Evolutionary conservation across 2,329 filamentous ascomycete genomes (phyloP), one percentile per base, ranked within the genome.

Genomic region (Fusarium zealandicum): DNA sequence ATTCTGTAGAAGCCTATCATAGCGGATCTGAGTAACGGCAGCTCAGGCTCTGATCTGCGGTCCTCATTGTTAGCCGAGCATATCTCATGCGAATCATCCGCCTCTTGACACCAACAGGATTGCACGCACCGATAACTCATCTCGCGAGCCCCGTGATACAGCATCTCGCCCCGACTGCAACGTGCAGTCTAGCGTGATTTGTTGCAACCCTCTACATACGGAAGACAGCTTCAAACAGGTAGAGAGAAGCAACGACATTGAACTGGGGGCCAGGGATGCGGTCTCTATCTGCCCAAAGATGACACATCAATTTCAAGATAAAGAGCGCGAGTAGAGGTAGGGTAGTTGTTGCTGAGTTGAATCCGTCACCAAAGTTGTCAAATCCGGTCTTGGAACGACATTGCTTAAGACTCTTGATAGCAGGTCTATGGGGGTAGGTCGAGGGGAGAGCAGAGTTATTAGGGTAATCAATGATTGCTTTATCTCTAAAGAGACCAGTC

Each of bases 101-200:
- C 35, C 25, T 31, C 20, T 46, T 35, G 42, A 33, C 48, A 47
- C 37, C 41, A 38, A 30, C 22, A 45, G 22, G 14, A 57, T 39
- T 46, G 25, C 33, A 36, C 45, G 18, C 30, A 35, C 44, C 20
- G 36, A 47, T 28, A 45, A 44, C 14, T 35, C 30, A 40, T 28
- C 30, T 56, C 38, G 39, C 37, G 20, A 44, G 13, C n/a, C 32
- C 32, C n/a, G 54, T 62, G 36, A 40, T 41, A 64, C 63, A 46
- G 51, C 62, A 50, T 59, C 22, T 35, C 40, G 18, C 31, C 50
- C 36, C 41, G 35, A 35, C 18, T 44, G 53, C 57, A 7, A 40
- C 47, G 54, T 43, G 44, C 32, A 46, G 61, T 58, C 47, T 60
- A 35, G 22, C 20, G 44, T 49, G 22, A 42, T 49, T 51, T 30